Evolutionary conservation across 73 alveolate species (phyloP).

Genomic region (Symbiodinium natans): DNA sequence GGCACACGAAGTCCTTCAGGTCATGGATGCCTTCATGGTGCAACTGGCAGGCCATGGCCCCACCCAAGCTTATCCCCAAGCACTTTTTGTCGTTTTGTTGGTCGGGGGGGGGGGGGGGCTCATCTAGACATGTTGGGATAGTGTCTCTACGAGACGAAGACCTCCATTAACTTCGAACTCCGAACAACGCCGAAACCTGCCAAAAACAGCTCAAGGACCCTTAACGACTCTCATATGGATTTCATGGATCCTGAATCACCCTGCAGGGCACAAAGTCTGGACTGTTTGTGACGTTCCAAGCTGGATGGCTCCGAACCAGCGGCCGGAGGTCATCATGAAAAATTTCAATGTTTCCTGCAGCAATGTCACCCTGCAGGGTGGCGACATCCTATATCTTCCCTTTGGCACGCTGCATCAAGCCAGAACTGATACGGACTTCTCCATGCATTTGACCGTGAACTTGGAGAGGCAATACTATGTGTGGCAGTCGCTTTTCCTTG

Average conservation of each 20-base stretch:
- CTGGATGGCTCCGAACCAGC: conserved; percentile 36
- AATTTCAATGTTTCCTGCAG: conserved; percentile 18
- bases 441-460: conserved; percentile 86
- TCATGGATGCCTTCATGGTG: conserved; percentile 91
- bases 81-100: no score
- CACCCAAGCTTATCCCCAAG: no score
- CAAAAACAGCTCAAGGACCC: no score
- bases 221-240: no score
- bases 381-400: conserved; percentile 70
- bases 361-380: conserved; percentile 15
- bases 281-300: conserved; percentile 56
- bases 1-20: no score
- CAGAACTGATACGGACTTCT: not conserved
- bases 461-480: conserved; percentile 69
- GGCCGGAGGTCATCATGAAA: not conserved
- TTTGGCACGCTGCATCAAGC: conserved; percentile 85
- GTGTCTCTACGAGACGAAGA: no score
- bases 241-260: no score
- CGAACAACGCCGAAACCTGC: no score
- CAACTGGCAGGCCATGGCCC: conserved; percentile 22
- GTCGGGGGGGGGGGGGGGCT: no score
- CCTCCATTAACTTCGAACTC: no score
- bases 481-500: conserved; percentile 57
- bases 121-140: no score
- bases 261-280: conserved; percentile 20